Evolutionary conservation across 805 yeast species (phyloP), one percentile per base, ranked within the genome.

Genomic region (Wickerhamiella alocasiicola): DNA sequence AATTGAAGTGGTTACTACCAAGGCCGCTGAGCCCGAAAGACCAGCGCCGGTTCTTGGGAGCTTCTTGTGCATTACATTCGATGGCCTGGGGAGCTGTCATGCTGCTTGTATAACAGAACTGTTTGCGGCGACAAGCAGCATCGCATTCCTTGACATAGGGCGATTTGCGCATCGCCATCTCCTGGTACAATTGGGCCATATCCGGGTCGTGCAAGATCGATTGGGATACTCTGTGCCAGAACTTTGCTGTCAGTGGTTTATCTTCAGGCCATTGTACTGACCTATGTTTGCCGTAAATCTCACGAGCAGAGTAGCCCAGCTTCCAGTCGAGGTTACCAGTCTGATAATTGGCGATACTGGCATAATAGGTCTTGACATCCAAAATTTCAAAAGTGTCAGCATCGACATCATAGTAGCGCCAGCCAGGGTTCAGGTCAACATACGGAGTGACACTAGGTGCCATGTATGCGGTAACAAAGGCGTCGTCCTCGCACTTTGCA

Each of bases 371-470:
- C 59, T 56, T 67, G 2, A 27, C 64, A 52, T 78, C 74, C 67
- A 75, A 65, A 44, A 78, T 63, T 47, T 70, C 70, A 60, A 75
- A 76, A 5, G 81, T 68, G 47, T 68, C 57, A 17, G 68, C 59
- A 54, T 78, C 83, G 41, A 78, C 76, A 48, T 73, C 74, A 51
- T 78, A 79, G 59, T 76, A 77, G 55, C 81, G 69, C 80, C 82
- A 78, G 16, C 76, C 68, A 5, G 87, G 87, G 55, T 78, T 78
- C 48, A 70, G 66, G 37, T 72, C 65, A 6, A 64, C 58, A 52
- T 66, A 64, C 6, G 84, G 81, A 6, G 83, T 76, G 29, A 78
- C 70, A 0, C 82, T 73, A 44, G 75, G 84, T 2, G 72, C 67
- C 43, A 78, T 66, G 76, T 78, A 77, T 1, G 79, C 77, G 61